Base-by-base conservation (phyloP, 495 filamentous ascomycete species). In the Usnea hakonensis region DNA sequence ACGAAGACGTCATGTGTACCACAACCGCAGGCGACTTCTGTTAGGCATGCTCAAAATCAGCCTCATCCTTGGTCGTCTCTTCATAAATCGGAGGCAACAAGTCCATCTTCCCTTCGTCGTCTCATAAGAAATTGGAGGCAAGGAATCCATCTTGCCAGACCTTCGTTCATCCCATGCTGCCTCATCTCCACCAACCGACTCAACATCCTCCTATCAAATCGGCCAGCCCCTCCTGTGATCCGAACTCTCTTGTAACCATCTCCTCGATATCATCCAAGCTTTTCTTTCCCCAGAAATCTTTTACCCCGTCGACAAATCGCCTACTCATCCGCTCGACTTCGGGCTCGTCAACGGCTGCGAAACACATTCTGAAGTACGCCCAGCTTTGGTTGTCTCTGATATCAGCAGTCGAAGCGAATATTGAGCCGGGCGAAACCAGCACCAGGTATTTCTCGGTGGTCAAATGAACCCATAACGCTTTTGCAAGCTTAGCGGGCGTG, bases 301-400 rank as follows among this genome's bases (percentile, higher is more conserved):
- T 76, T 52, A 89, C 80, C 0, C 87, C 92, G 21, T 84, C 77
- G 4, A 82, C 83, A 67, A 95, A 84, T 58, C 87, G 70, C 65
- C 79, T 69, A 9, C 82, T 85, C 53, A 83, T 80, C 16, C 67
- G 64, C 26, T 75, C 77, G 28, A 95, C 77, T 50, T 87, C 84
- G 5, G 88, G 84, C 58, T 87, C 85, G 37, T 82, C 74, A 69
- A 90, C 85, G 10, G 91, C 91, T 17, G 90, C 89, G 75, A 96
- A 96, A 72, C 91, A 94, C 17, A 96, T 65, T n/a, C 93, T 76
- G 67, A 83, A 83, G 67, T 81, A 92, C 60, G 78, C 78, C 79
- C 84, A 89, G 3, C 83, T 85, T 28, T 79, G 72, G 37, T 71
- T 71, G 14, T 74, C 71, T 41, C 72, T 66, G 55, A 89, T 81